These are phyloP conservation scores for Sugiyamaella valdiviana DNA, from an alignment of 805 yeast genomes.

Conservation along the genomic window DNA sequence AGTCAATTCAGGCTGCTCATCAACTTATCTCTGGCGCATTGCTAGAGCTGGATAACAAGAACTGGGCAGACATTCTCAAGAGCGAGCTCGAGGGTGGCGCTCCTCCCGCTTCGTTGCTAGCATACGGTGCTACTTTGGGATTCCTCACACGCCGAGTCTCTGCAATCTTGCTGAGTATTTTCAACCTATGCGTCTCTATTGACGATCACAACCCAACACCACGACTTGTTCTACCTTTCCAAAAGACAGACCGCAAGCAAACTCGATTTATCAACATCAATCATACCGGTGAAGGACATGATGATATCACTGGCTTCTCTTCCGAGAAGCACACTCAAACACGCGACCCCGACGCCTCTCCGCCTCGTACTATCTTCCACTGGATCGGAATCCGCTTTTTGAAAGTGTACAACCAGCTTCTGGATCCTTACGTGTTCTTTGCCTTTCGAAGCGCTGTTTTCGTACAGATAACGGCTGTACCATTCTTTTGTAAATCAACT, in stretches of 20 bases:
- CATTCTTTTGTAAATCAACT: conserved; percentile 25
- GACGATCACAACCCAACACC: conserved; percentile 19
- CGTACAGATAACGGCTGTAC: conserved; percentile 21
- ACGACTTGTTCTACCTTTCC: conserved; percentile 14
- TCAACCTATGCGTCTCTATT: conserved; percentile 9
- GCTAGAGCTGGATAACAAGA: not conserved
- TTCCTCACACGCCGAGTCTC: conserved; percentile 12
- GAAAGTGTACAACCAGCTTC: conserved; percentile 2
- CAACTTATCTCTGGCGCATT: conserved; percentile 5
- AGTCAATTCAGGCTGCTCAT: conserved; percentile 7
- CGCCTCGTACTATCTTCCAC: conserved; percentile 27
- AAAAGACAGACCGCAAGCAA: conserved; percentile 5
- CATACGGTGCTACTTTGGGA: conserved; percentile 18
- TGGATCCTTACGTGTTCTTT: conserved; percentile 18
- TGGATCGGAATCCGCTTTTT: conserved; percentile 19
- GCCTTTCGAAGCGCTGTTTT: conserved; percentile 25
- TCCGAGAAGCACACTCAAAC: conserved; percentile 15
- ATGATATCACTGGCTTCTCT: conserved; percentile 2
- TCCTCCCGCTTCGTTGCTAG: conserved; percentile 9
- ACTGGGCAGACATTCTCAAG: conserved; percentile 3
- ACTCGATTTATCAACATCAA: conserved; percentile 1
- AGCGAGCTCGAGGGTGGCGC: not conserved
- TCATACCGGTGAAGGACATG: not conserved
- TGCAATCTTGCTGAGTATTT: conserved; percentile 3
- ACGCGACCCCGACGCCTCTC: conserved; percentile 30